These are phyloP conservation scores for Exophiala mesophila DNA, from an alignment of 2,329 filamentous ascomycete genomes.

Conservation along the genomic window DNA sequence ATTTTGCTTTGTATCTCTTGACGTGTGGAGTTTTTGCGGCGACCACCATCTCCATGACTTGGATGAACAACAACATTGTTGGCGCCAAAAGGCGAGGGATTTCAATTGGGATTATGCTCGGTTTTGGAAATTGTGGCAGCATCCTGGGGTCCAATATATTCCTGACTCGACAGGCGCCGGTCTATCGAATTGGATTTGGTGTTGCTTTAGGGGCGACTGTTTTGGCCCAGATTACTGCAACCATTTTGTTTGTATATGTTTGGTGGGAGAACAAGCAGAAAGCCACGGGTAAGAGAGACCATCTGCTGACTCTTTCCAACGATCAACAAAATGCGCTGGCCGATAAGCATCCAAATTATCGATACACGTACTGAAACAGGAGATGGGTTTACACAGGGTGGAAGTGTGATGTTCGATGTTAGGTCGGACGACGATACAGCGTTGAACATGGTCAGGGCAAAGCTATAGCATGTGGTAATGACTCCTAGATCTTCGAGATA, in stretches of 20 bases:
- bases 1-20: constrained; percentile 24
- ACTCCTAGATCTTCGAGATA: no score
- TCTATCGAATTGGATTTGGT: constrained; percentile 29
- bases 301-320: not conserved
- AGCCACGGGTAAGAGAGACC: not conserved
- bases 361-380: not conserved
- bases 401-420: no score
- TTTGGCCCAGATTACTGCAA: constrained; percentile 36
- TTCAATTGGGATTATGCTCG: constrained; percentile 37
- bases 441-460: no score
- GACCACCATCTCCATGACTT: constrained; percentile 28
- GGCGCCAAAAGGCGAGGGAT: constrained; percentile 27
- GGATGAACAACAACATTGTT: constrained; percentile 29
- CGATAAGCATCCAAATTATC: constrained; percentile 1
- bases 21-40: constrained; percentile 20
- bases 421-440: no score
- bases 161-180: constrained; percentile 29
- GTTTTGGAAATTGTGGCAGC: constrained; percentile 32
- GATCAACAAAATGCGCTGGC: not conserved
- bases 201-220: constrained; percentile 25
- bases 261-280: not conserved
- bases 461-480: no score
- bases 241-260: not conserved
- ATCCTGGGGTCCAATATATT: constrained; percentile 34
- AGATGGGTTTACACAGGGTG: no score